phyloP scores from a whole-genome alignment of 495 filamentous ascomycete species.

The Aspergillus ostianus region DNA sequence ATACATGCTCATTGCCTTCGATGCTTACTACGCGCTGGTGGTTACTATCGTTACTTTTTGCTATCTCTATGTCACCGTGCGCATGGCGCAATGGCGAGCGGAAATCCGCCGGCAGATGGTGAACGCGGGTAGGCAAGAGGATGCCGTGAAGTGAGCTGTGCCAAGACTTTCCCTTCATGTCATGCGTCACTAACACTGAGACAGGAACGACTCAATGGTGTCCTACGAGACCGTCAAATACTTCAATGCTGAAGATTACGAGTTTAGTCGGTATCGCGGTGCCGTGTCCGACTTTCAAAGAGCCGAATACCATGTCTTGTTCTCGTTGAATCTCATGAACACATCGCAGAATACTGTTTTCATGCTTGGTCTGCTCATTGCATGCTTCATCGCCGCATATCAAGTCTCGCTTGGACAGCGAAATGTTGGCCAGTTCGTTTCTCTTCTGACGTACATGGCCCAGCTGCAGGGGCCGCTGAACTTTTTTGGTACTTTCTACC shows the following conservation, averaged over 20 bases:
- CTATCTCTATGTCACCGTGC: slow-evolving; percentile 92
- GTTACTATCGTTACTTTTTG: slow-evolving; percentile 90
- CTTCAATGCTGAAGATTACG: slow-evolving; percentile 94
- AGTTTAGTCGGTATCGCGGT: slow-evolving; percentile 79
- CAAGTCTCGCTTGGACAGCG: slow-evolving; percentile 74
- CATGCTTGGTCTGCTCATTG: slow-evolving; percentile 80
- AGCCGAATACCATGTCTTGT: slow-evolving; percentile 83
- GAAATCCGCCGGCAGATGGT: slow-evolving; percentile 91
- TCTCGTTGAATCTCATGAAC: slow-evolving; percentile 90
- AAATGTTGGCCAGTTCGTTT: slow-evolving; percentile 75
- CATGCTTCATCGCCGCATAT: slow-evolving; percentile 83
- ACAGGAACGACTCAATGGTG: slow-evolving; percentile 89
- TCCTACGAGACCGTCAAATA: slow-evolving; percentile 99
- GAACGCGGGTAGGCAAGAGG: slow-evolving; percentile 89
- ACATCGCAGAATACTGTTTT: slow-evolving; percentile 92
- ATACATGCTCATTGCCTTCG: slow-evolving; percentile 78
- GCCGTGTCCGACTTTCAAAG: slow-evolving; percentile 80
- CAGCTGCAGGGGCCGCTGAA: slow-evolving; percentile 92
- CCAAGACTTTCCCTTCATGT: neutral
- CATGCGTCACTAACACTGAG: slow-evolving; percentile 42
- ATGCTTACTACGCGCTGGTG: slow-evolving; percentile 89
- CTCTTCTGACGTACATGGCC: slow-evolving; percentile 82
- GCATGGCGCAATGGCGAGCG: slow-evolving; percentile 90
- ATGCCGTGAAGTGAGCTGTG: slow-evolving; percentile 72
- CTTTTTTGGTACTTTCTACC: slow-evolving; percentile 97